These are phyloP conservation scores for Pythium coloratum DNA, from an alignment of 352 stramenopile species.

Conservation along the genomic window DNA sequence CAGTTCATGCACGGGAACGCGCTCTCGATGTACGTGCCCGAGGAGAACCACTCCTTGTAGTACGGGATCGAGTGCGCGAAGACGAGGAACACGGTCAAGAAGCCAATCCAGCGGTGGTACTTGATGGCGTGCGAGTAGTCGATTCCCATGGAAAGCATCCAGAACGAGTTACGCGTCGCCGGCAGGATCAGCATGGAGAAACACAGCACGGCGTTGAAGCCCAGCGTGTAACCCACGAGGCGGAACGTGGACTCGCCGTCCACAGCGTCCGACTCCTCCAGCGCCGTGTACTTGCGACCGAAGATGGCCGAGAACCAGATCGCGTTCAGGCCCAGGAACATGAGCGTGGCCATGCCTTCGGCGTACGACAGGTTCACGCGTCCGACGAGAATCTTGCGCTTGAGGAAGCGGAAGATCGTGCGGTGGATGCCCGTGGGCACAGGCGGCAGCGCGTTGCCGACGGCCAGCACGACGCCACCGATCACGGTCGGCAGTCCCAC, in stretches of 20 bases:
- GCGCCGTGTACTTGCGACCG: constrained; percentile 54
- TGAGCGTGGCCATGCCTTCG: constrained; percentile 61
- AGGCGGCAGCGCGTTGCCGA: constrained; percentile 66
- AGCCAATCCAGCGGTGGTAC: constrained; percentile 87
- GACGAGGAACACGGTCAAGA: constrained; percentile 67
- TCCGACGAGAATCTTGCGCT: constrained; percentile 75
- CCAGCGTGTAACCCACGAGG: constrained; percentile 59
- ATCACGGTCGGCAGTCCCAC: constrained; percentile 78
- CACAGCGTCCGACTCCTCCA: constrained; percentile 48
- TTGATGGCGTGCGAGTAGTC: constrained; percentile 88
- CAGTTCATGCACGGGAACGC: constrained; percentile 69
- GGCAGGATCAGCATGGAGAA: constrained; percentile 41
- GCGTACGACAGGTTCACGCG: constrained; percentile 79
- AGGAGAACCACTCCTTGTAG: constrained; percentile 67
- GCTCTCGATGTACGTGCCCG: constrained; percentile 53
- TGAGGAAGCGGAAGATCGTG: constrained; percentile 76
- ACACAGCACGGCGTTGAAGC: constrained; percentile 55
- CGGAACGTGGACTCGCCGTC: constrained; percentile 47
- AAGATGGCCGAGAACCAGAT: constrained; percentile 85
- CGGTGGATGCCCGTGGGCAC: constrained; percentile 70
- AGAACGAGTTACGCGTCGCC: constrained; percentile 71
- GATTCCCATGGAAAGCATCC: constrained; percentile 82
- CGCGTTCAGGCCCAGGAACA: constrained; percentile 76
- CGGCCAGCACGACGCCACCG: constrained; percentile 59
- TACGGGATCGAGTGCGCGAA: constrained; percentile 67